These are phyloP conservation scores for Microthyrium microscopicum DNA, from an alignment of 2,329 filamentous ascomycete species.

Conservation along the genomic window DNA sequence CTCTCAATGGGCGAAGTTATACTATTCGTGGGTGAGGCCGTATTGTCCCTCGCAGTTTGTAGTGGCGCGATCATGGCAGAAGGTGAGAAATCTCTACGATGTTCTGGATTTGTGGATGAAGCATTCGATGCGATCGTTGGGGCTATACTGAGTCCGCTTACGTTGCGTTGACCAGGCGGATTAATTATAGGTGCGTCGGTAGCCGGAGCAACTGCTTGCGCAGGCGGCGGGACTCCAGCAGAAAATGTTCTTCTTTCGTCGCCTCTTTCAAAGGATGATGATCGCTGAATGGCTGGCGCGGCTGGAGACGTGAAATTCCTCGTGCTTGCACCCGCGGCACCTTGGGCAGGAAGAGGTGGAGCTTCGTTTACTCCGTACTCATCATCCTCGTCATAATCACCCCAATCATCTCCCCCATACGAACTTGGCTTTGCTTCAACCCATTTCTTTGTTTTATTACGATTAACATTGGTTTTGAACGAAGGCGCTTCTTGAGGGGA, in stretches of 20 bases:
- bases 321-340: too few species aligned
- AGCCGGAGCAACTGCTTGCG: constrained; percentile 7
- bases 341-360: constrained; percentile 22
- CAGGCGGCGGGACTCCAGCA: constrained; percentile 5
- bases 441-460: constrained; percentile 89
- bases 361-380: constrained; percentile 35
- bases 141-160: constrained; percentile 7
- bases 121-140: constrained; percentile 14
- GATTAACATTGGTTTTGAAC: constrained; percentile 75
- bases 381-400: constrained; percentile 43
- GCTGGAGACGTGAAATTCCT: constrained; percentile 25
- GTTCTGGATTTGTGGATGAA: constrained; percentile 19
- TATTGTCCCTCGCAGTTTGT: constrained; percentile 24
- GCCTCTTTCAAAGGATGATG: constrained; percentile 35
- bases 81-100: constrained; percentile 33
- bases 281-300: not conserved
- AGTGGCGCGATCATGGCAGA: constrained; percentile 35
- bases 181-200: constrained; percentile 9
- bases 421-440: constrained; percentile 70
- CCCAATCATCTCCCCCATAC: constrained; percentile 93
- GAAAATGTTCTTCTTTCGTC: constrained; percentile 36
- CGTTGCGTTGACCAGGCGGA: not conserved
- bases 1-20: not conserved
- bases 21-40: constrained; percentile 8
- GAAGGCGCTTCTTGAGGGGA: constrained; percentile 29